A percentile compares a stretch with the other conserved stretches of the same genome.
phyloP scores from a whole-genome alignment of 2,329 filamentous ascomycete species.

The Aaosphaeria pasadenensis region DNA sequence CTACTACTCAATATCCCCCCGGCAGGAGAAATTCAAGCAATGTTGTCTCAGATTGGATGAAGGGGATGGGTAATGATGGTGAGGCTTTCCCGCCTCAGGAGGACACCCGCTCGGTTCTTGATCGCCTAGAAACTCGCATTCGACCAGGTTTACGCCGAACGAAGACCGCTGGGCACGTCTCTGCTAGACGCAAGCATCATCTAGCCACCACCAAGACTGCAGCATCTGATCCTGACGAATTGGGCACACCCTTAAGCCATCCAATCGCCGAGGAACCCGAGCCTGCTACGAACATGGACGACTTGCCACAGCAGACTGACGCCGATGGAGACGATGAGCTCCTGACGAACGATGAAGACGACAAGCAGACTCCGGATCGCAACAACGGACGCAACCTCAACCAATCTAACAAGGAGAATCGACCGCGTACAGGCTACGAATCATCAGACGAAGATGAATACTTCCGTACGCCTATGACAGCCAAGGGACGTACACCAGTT shows the following conservation, averaged over 20 bases:
- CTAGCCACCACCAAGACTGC: constrained; percentile 53
- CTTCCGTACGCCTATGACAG: constrained; percentile 43
- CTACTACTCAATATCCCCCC: constrained; percentile 30
- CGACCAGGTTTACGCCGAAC: constrained; percentile 54
- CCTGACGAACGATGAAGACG: constrained; percentile 67
- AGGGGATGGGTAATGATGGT: constrained; percentile 57
- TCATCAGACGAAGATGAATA: constrained; percentile 39
- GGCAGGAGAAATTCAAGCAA: constrained; percentile 73
- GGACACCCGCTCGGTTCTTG: constrained; percentile 57
- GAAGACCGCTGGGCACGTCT: constrained; percentile 34
- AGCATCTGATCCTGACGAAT: constrained; percentile 55
- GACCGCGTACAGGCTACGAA: constrained; percentile 21
- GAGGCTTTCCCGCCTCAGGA: constrained; percentile 58
- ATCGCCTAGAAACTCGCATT: constrained; percentile 52
- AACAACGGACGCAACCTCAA: constrained; percentile 3
- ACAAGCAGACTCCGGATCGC: constrained; percentile 17
- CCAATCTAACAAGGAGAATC: constrained; percentile 26
- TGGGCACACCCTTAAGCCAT: constrained; percentile 25
- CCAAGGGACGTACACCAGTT: constrained; percentile 12
- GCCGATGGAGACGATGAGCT: constrained; percentile 88
- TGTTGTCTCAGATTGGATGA: constrained; percentile 90
- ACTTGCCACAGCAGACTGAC: constrained; percentile 64
- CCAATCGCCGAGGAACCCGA: constrained; percentile 48
- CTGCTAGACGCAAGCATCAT: constrained; percentile 42
- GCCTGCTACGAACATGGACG: constrained; percentile 36